Conservation (phyloP, 306 rosid species). For the Lotus japonicus region DNA sequence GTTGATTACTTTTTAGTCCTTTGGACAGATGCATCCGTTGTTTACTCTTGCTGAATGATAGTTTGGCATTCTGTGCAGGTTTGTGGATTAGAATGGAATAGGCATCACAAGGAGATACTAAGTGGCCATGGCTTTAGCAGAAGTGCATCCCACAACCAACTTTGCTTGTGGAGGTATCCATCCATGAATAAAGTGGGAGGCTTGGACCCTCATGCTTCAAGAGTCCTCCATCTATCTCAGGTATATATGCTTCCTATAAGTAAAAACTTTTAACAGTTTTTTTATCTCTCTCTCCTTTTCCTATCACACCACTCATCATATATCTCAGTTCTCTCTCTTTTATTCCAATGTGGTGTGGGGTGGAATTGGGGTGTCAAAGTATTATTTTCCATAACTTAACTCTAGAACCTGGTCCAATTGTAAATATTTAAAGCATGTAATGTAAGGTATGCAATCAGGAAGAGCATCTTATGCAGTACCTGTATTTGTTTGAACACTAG, state of each 20-base stretch:
- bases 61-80: not conserved
- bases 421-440: not conserved
- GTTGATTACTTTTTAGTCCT: not conserved
- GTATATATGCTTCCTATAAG: conserved; percentile 5
- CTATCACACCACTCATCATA: too few relatives aligned
- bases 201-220: conserved; percentile 40
- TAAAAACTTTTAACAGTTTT: too few relatives aligned
- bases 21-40: not conserved
- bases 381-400: too few relatives aligned
- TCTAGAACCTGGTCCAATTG: not conserved
- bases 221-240: conserved; percentile 73
- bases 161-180: conserved; percentile 70
- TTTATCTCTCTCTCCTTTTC: too few relatives aligned
- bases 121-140: conserved; percentile 74
- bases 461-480: not conserved
- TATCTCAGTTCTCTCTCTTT: too few relatives aligned
- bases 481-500: not conserved
- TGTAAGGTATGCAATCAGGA: not conserved
- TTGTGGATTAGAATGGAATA: conserved; percentile 78
- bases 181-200: conserved; percentile 57
- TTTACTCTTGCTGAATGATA: not conserved
- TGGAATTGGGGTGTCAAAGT: too few relatives aligned
- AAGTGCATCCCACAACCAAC: conserved; percentile 34
- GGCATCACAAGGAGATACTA: conserved; percentile 63
- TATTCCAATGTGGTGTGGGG: too few relatives aligned